Conservation (phyloP, 306 rosid genomes). For the Begonia fuchsioides region DNA sequence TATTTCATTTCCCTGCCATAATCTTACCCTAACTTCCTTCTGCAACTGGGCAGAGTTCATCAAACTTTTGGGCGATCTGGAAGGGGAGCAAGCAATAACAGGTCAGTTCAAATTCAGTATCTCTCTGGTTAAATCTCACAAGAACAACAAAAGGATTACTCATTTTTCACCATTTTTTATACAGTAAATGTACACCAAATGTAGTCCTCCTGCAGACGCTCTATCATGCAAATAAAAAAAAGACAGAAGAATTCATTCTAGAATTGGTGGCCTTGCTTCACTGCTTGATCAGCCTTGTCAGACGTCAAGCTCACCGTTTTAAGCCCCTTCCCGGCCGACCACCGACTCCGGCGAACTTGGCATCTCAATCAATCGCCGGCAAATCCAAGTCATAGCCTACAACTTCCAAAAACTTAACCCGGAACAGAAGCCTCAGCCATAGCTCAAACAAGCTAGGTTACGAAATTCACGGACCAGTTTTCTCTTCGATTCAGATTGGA, state of each 20-base stretch:
- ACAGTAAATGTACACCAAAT: slow-evolving; percentile 42
- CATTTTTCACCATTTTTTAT: not conserved
- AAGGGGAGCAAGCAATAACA: slow-evolving; percentile 67
- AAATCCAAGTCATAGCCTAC: slow-evolving; percentile 11
- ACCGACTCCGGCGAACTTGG: slow-evolving; percentile 40
- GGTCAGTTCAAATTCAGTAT: slow-evolving; percentile 29
- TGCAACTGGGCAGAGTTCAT: slow-evolving; percentile 57
- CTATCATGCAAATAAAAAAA: slow-evolving; percentile 63
- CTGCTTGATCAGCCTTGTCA: slow-evolving; percentile 38
- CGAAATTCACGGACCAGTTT: no score
- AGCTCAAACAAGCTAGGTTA: no score
- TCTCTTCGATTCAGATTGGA: no score
- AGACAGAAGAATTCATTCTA: slow-evolving; percentile 46
- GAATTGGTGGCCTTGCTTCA: slow-evolving; percentile 68
- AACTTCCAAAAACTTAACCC: no score
- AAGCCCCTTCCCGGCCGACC: slow-evolving; percentile 39
- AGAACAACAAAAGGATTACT: no score
- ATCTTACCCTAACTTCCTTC: not conserved
- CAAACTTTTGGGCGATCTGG: slow-evolving; percentile 93
- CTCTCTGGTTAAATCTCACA: not conserved
- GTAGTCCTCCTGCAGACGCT: slow-evolving; percentile 68
- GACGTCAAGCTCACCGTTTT: slow-evolving; percentile 32
- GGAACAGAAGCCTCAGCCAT: no score
- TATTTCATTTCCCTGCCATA: slow-evolving; percentile 1
- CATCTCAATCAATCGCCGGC: slow-evolving; percentile 21